phyloP scores from a whole-genome alignment of 257 asterid genomes.

The Haberlea rhodopensis region DNA sequence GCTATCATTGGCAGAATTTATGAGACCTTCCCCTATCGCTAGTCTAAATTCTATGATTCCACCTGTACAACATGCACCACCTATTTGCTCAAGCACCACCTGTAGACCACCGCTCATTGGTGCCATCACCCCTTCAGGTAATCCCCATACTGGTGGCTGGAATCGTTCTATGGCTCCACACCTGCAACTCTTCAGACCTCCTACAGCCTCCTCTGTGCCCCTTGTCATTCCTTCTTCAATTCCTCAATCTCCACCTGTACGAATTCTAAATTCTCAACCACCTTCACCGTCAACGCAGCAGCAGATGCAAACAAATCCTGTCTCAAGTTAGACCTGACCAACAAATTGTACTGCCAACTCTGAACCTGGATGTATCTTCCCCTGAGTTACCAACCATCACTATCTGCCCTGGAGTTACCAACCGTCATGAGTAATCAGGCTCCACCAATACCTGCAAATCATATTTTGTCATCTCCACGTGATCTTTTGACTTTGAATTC shows the following conservation, averaged over 20 bases:
- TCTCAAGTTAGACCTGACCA: slow-evolving; percentile 19
- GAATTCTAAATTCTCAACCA: slow-evolving; percentile 11
- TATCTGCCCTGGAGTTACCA: slow-evolving; percentile 17
- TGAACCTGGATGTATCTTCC: neutral
- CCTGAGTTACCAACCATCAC: too few relatives aligned
- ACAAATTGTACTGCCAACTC: slow-evolving; percentile 14
- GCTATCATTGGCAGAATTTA: slow-evolving; percentile 6
- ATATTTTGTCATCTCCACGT: slow-evolving; percentile 6
- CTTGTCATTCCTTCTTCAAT: slow-evolving; percentile 16
- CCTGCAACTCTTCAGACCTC: slow-evolving; percentile 50
- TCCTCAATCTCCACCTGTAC: slow-evolving; percentile 28
- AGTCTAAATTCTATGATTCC: slow-evolving; percentile 33
- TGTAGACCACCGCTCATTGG: slow-evolving; percentile 61
- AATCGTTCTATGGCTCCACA: slow-evolving; percentile 47
- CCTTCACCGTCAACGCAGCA: slow-evolving; percentile 4
- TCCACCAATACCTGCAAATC: neutral
- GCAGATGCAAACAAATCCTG: slow-evolving; percentile 16
- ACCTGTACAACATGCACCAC: slow-evolving; percentile 31
- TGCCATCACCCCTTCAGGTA: slow-evolving; percentile 41
- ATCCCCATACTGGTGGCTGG: slow-evolving; percentile 37
- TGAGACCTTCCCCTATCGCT: slow-evolving; percentile 23
- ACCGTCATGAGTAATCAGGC: slow-evolving; percentile 13
- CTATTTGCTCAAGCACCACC: slow-evolving; percentile 37
- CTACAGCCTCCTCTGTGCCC: slow-evolving; percentile 22
- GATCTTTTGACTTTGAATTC: slow-evolving; percentile 32